These are phyloP conservation scores for Rubroshorea leprosula DNA, from an alignment of 345 rosid genomes.

Conservation along the genomic window DNA sequence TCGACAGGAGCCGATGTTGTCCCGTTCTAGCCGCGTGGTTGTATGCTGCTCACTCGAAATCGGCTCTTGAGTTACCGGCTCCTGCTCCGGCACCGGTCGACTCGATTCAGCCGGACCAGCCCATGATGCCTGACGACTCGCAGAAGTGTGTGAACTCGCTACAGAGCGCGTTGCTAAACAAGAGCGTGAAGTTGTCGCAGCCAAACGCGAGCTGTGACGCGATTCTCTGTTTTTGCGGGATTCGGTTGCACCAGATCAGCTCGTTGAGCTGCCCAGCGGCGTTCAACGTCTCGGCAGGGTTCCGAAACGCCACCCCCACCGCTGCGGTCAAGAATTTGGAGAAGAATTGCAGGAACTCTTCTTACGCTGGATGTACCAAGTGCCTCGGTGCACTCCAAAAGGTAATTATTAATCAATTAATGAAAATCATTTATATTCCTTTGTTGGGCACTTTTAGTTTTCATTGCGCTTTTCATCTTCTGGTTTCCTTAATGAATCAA, in stretches of 20 bases:
- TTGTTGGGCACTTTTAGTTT: background rate
- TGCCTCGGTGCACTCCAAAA: conserved; percentile 95
- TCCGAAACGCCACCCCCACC: conserved; percentile 76
- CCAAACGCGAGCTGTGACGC: conserved; percentile 85
- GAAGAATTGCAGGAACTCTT: conserved; percentile 80
- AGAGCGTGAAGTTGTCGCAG: conserved; percentile 75
- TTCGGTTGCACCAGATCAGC: conserved; percentile 89
- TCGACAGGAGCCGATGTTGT: conserved; percentile 92
- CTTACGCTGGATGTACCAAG: conserved; percentile 89
- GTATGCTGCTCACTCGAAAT: conserved; percentile 88
- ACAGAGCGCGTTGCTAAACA: conserved; percentile 68
- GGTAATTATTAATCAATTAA: conserved; percentile 34
- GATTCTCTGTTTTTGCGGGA: conserved; percentile 88
- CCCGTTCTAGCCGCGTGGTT: conserved; percentile 98
- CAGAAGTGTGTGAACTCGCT: conserved; percentile 93
- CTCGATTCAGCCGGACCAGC: conserved; percentile 45
- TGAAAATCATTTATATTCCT: background rate
- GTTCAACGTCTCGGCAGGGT: conserved; percentile 58
- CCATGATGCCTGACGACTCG: conserved; percentile 93
- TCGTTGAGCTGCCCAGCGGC: conserved; percentile 97
- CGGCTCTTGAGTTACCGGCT: conserved; percentile 68
- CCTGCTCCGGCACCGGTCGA: conserved; percentile 40
- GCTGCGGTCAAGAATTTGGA: conserved; percentile 81
- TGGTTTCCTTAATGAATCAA: background rate
- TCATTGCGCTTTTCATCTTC: background rate